phyloP scores from a whole-genome alignment of 345 rosid genomes.

The Boechera retrofracta region DNA sequence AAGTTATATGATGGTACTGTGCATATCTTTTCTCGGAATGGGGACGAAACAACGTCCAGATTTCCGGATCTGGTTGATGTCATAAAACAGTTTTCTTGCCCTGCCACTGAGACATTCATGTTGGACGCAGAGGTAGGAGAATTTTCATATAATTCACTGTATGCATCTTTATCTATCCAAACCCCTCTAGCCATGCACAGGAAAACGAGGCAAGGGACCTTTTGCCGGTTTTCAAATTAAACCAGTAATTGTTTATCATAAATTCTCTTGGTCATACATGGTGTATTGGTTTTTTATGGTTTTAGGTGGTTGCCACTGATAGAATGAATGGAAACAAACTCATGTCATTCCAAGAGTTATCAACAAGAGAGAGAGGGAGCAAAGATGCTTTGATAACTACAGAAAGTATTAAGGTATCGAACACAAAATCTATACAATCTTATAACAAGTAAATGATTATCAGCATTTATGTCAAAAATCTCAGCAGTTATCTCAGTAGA shows the following conservation, averaged over 20 bases:
- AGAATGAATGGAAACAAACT: constrained; percentile 73
- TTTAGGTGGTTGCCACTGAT: constrained; percentile 87
- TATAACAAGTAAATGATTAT: background rate
- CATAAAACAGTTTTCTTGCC: constrained; percentile 60
- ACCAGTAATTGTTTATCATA: background rate
- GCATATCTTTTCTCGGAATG: constrained; percentile 82
- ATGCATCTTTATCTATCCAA: background rate
- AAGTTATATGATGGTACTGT: constrained; percentile 62
- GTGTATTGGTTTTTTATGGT: constrained; percentile 18
- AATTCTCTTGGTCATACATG: background rate
- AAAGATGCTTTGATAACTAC: constrained; percentile 62
- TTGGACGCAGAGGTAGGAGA: constrained; percentile 83
- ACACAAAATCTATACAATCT: background rate
- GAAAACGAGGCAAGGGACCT: background rate
- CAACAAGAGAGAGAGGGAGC: constrained; percentile 87
- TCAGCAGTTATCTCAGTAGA: background rate
- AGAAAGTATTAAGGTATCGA: constrained; percentile 69
- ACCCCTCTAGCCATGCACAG: background rate
- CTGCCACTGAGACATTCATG: constrained; percentile 66
- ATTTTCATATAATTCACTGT: background rate
- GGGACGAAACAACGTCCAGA: constrained; percentile 80
- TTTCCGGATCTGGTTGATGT: constrained; percentile 79
- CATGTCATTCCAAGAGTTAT: constrained; percentile 93
- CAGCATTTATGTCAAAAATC: background rate
- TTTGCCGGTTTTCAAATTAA: constrained; percentile 13